Evolutionary conservation across 352 stramenopile genomes (phyloP), one percentile per base, ranked within the genome.

Genomic region (Globisporangium echinulatum): DNA sequence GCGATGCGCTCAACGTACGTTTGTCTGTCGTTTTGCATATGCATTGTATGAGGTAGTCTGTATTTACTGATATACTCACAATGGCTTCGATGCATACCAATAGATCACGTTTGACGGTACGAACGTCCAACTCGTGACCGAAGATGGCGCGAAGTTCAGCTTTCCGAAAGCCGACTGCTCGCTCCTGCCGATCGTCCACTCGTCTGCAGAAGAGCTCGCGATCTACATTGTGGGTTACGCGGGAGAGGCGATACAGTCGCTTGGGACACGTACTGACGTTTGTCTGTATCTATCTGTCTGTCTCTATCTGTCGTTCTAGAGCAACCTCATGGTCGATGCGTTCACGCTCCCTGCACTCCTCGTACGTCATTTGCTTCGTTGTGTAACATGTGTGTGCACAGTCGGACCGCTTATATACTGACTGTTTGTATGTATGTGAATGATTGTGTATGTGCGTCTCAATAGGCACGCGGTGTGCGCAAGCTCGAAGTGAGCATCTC

Each of bases 121-220:
- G n/a, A 96, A 90, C 63, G 88, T 98, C 37, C 79, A 85, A 51
- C 83, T 99, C 49, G 52, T 79, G 17, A 99, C 95, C 55, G 91
- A 99, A 72, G 97, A 99, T 68, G 94, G 90, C 61, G 77, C 96
- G 36, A 87, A 86, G 58, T 99, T 99, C 69, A 88, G 87, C 60
- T 98, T 99, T 67, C 97, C 97, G 0, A 89, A 88, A 64, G 67
- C 76, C 25, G 97, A 99, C 66, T 99, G 96, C 77, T 93, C 90
- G 48, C 70, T 98, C 61, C 71, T 99, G 36, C 97, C 97, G 11
- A 97, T 99, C 48, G 79, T 98, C 36, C 97, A 99, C 80, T 98
- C 96, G 33, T 98, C 96, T 7, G 91, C 92, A 0, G 97, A 99
- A 76, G 96, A 99, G 68, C 79, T 99, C 49, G 88, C 94, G 49